Percentiles rank a stretch among this genome's conserved stretches.
Evolutionary conservation across 2,329 filamentous ascomycete species (phyloP).

Genomic region (Diaporthe citriasiana): DNA sequence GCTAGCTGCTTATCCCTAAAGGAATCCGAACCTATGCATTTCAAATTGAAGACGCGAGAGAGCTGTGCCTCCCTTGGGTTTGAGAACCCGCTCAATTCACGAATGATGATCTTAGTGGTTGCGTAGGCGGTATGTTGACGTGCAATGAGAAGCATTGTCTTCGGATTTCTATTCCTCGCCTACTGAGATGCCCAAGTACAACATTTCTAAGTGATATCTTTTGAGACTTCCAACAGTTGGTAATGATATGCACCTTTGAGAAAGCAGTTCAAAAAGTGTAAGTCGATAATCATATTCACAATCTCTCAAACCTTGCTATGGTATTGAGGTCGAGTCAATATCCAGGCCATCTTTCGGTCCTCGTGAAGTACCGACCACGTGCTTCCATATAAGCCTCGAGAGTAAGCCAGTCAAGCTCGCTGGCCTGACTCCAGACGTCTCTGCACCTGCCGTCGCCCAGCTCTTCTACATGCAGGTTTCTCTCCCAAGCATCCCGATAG

Average conservation of each 20-base stretch:
- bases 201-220: too few relatives aligned
- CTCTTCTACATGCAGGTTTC: not conserved
- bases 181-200: too few relatives aligned
- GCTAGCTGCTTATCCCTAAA: too few relatives aligned
- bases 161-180: too few relatives aligned
- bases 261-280: not conserved
- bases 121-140: too few relatives aligned
- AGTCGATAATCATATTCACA: not conserved
- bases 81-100: too few relatives aligned
- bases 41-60: too few relatives aligned
- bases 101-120: too few relatives aligned
- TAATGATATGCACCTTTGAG: not conserved
- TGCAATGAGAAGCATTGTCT: too few relatives aligned
- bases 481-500: constrained; percentile 6
- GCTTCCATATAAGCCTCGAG: not conserved
- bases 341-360: not conserved
- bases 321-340: not conserved
- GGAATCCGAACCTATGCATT: too few relatives aligned
- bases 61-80: too few relatives aligned
- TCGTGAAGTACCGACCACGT: constrained; percentile 10
- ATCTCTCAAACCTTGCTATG: not conserved
- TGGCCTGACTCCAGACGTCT: not conserved
- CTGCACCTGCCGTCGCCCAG: not conserved
- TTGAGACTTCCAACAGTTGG: too few relatives aligned
- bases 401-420: not conserved